These are phyloP conservation scores for Eutypa lata DNA, from an alignment of 2,329 filamentous ascomycete genomes.

Conservation along the genomic window DNA sequence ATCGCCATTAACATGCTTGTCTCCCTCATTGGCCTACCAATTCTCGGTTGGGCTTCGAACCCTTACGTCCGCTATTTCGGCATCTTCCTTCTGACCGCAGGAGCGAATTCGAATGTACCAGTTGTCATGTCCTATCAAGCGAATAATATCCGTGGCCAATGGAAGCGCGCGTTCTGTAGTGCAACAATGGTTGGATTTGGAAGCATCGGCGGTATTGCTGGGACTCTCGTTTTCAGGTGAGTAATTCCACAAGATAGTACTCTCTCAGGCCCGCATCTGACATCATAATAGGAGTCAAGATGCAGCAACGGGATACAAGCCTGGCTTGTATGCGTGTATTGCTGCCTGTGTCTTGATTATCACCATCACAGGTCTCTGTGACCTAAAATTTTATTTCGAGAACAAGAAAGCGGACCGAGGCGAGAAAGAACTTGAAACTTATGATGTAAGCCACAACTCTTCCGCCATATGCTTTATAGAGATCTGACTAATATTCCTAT, in stretches of 20 bases:
- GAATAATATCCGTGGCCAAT: conserved; percentile 83
- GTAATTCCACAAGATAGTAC: background rate
- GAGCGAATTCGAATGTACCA: conserved; percentile 64
- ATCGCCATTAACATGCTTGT: conserved; percentile 64
- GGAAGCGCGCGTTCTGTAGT: conserved; percentile 77
- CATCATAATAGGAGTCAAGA: conserved; percentile 40
- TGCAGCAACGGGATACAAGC: conserved; percentile 42
- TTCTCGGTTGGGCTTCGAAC: conserved; percentile 65
- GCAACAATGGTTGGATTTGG: conserved; percentile 73
- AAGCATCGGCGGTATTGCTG: conserved; percentile 73
- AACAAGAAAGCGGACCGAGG: conserved; percentile 46
- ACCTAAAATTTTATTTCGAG: conserved; percentile 33
- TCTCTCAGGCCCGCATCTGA: background rate
- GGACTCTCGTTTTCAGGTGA: conserved; percentile 62
- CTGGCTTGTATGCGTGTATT: conserved; percentile 50
- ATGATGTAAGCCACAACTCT: conserved; percentile 36
- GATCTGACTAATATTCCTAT: background rate
- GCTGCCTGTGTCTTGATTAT: conserved; percentile 41
- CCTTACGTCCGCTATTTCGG: conserved; percentile 66
- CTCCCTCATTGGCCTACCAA: conserved; percentile 64
- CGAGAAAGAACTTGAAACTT: conserved; percentile 43
- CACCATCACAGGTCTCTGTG: conserved; percentile 36
- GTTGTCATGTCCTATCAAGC: conserved; percentile 42
- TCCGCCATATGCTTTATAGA: background rate
- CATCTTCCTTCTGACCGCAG: conserved; percentile 72